These are phyloP conservation scores for Pisolithus marmoratus DNA, from an alignment of 768 basidiomycete species.

Conservation along the genomic window DNA sequence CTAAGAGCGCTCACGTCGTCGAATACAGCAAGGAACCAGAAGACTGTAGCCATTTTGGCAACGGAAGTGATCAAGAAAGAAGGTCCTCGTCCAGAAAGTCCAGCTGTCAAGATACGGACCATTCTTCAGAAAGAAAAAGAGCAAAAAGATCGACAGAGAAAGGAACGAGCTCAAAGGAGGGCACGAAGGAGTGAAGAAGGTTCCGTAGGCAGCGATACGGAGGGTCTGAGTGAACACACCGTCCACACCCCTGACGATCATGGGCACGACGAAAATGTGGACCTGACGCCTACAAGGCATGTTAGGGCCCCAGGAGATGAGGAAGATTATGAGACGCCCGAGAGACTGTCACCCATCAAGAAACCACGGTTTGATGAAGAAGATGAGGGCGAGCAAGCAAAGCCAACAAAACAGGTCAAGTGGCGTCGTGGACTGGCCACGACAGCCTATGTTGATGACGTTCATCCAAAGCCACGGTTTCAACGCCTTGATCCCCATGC, in stretches of 20 bases:
- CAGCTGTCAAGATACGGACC: conserved; percentile 67
- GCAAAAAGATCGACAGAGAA: conserved; percentile 47
- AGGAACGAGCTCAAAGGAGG: conserved; percentile 55
- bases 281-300: conserved; percentile 35
- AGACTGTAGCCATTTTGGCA: conserved; percentile 55
- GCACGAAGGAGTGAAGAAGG: conserved; percentile 42
- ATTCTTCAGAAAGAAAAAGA: conserved; percentile 63
- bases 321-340: conserved; percentile 71
- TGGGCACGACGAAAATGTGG: conserved; percentile 22
- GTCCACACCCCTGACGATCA: conserved; percentile 2
- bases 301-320: conserved; percentile 72
- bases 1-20: conserved; percentile 64
- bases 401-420: conserved; percentile 55
- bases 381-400: conserved; percentile 23
- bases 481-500: conserved; percentile 33
- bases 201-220: conserved; percentile 20
- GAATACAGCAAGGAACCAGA: conserved; percentile 72
- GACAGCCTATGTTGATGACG: conserved; percentile 56
- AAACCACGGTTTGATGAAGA: conserved; percentile 30
- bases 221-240: conserved; percentile 19
- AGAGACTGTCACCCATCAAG: conserved; percentile 38
- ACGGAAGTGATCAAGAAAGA: conserved; percentile 66
- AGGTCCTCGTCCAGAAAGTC: conserved; percentile 72
- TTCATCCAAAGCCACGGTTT: conserved; percentile 45
- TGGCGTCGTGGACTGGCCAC: conserved; percentile 71